These are phyloP conservation scores for Lobosporangium transversale DNA, from an alignment of 192 early-diverging fungal species.

Conservation along the genomic window DNA sequence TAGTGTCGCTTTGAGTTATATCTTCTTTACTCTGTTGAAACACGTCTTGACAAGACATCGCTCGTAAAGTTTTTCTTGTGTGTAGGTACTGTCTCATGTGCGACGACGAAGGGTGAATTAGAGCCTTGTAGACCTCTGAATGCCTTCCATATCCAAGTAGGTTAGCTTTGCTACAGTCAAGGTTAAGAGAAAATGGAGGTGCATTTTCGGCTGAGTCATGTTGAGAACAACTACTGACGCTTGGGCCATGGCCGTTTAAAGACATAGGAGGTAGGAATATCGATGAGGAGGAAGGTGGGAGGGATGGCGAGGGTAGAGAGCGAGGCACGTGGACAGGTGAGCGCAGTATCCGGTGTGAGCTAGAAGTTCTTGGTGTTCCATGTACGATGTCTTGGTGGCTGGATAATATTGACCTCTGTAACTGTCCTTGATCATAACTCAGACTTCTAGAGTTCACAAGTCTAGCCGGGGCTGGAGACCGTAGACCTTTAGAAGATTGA, in stretches of 20 bases:
- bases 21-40: slow-evolving; percentile 7
- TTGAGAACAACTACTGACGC: background rate
- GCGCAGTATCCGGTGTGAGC: background rate
- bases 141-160: slow-evolving; percentile 42
- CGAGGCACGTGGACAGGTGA: slow-evolving; percentile 14
- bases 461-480: no score
- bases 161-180: slow-evolving; percentile 18
- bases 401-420: no score
- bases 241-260: background rate
- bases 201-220: background rate
- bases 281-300: slow-evolving; percentile 1
- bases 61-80: slow-evolving; percentile 1
- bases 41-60: slow-evolving; percentile 29
- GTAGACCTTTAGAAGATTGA: no score
- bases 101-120: slow-evolving; percentile 24
- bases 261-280: background rate
- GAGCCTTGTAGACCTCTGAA: slow-evolving; percentile 43
- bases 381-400: no score
- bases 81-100: slow-evolving; percentile 27
- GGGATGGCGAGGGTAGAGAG: slow-evolving; percentile 10
- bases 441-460: no score
- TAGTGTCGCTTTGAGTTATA: background rate
- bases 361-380: slow-evolving; percentile 3
- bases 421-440: no score
- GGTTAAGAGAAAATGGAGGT: slow-evolving; percentile 18